Evolutionary conservation across 2,329 filamentous ascomycete genomes (phyloP), one percentile per base, ranked within the genome.

Genomic region (Exophiala oligosperma): DNA sequence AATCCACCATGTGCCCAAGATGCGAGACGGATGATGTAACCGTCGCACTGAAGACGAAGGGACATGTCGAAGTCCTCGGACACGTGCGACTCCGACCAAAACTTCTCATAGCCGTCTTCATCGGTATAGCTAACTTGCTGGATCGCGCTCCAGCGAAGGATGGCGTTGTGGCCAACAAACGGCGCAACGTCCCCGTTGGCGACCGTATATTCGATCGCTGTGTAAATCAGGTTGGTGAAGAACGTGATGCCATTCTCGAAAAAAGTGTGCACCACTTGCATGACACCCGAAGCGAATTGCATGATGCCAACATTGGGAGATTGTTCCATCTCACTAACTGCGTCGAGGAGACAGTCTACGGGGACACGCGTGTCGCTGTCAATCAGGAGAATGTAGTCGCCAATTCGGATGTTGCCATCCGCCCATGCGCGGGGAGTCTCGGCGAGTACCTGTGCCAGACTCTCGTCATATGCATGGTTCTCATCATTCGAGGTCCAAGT

Each of bases 361-460:
- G 88, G 87, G 2, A 89, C 84, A 68, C 86, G 81, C 4, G 87
- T 90, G 65, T 90, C 86, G 1, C 83, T 88, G 69, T 89, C 86
- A 58, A 89, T 82, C 52, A 90, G 77, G 14, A 90, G 75, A 54
- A 89, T 87, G 66, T 85, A 92, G 74, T 95, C 91, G 56, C 91
- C 91, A 24, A 95, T 79, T 51, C 91, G 89, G 65, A 96, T 88
- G 73, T 94, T 92, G 62, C 91, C 91, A 69, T 91, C 90, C 17
- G 90, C 90, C 81, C 82, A 83, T 1, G 84, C 80, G 29, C 78
- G 76, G 12, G 72, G n/a, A 82, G 82, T 54, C 78, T 76, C 64
- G 72, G 75, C 32, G 82, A 76, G 21, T n/a, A 85, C 81, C 40
- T 81, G 75, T 46, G 68, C 55, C 29, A 73, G 59, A 40, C 68